Evolutionary conservation across 805 yeast genomes (phyloP), one percentile per base, ranked within the genome.

Genomic region (Candida boidinii): DNA sequence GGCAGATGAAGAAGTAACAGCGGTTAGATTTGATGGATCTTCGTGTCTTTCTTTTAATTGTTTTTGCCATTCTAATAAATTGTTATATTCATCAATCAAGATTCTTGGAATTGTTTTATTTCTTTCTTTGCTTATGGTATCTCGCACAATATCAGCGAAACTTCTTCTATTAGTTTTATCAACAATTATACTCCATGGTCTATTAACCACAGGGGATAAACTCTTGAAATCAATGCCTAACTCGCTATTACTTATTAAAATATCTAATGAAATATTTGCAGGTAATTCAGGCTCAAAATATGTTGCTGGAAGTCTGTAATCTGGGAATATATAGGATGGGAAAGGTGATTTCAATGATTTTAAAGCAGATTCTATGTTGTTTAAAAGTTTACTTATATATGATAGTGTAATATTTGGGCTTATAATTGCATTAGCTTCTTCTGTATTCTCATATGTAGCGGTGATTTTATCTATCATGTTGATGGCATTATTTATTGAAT

Each of bases 101-200:
- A 69, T 58, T 8, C 58, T 60, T 6, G 58, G 52, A 4, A 68
- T 44, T 7, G 64, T 56, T 17, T 55, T 53, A 4, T 44, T 43
- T 29, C 74, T 56, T 22, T 70, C 66, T 26, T 49, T 51, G 30
- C 70, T 72, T 48, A 80, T 63, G 34, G 70, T 68, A 23, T 73
- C 75, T 31, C 79, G 57, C 18, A 80, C 57, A 18, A 56, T 57
- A 51, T 81, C 90, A 4, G 75, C 68, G 45, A 73, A 67, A 4
- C 83, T 73, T 28, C 35, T 28, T 32, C 62, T 59, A 0, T 74
- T 75, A 3, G 52, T 46, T 5, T 46, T 33, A 7, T 57, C 55
- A 36, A 75, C 69, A 5, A 77, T 64, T 4, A 64, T 56, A 38
- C 69, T 57, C 88, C 88, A 81, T 2, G 88, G 88, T 36, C 59